Percentiles rank a stretch among this genome's conserved stretches.
These are phyloP conservation scores for Acer saccharum DNA, from an alignment of 345 rosid genomes.

Conservation along the genomic window DNA sequence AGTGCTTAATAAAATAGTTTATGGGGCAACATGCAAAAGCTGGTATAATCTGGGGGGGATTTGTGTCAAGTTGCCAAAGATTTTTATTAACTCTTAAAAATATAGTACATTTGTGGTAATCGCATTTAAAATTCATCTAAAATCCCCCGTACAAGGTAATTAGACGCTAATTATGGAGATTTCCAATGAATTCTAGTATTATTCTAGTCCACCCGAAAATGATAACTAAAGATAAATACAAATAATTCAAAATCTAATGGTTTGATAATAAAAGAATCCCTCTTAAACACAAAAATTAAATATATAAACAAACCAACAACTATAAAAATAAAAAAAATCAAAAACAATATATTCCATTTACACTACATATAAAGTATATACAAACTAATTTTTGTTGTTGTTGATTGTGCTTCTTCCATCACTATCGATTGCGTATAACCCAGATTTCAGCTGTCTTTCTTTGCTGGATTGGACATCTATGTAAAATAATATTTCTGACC, in stretches of 20 bases:
- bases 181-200: no score
- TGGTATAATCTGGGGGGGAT: no score
- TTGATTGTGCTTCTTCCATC: conserved; percentile 1
- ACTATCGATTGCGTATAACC: conserved; percentile 13
- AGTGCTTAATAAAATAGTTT: no score
- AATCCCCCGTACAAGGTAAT: no score
- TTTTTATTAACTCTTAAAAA: no score
- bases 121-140: no score
- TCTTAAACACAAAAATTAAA: neutral
- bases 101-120: no score
- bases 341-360: neutral
- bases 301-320: neutral
- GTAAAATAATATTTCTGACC: neutral
- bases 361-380: neutral
- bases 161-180: neutral
- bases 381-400: neutral
- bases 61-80: neutral
- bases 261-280: no score
- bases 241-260: no score
- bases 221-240: no score
- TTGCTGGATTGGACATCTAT: conserved; percentile 11
- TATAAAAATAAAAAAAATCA: neutral
- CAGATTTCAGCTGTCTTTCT: conserved; percentile 11
- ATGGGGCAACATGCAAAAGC: no score
- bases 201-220: no score